Conservation (phyloP, 257 asterid genomes). For the Solanum rostratum region DNA sequence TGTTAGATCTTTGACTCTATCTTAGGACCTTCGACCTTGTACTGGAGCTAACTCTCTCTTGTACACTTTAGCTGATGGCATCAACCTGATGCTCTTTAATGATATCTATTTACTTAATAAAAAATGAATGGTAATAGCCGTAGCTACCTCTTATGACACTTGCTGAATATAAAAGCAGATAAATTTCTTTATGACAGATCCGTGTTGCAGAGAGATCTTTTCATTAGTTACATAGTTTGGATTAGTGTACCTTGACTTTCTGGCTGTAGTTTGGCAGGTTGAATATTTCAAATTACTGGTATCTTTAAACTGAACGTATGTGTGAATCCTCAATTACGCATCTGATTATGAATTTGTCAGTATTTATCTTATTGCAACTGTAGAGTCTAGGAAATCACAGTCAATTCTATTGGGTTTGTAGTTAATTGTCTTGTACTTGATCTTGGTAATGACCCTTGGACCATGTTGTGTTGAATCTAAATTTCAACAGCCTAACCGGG, state of each 20-base stretch:
- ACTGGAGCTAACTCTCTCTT: not conserved
- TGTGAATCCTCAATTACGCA: not conserved
- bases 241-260: not conserved
- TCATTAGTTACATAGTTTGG: not conserved
- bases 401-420: not conserved
- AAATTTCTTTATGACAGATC: not conserved
- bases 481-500: not conserved
- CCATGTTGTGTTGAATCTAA: not conserved
- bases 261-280: not conserved
- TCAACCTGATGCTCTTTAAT: not conserved
- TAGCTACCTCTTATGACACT: not conserved
- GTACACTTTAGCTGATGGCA: not conserved
- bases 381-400: not conserved
- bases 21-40: not conserved
- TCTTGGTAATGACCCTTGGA: not conserved
- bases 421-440: not conserved
- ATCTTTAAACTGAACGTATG: not conserved
- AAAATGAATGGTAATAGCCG: not conserved
- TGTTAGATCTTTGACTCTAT: not conserved
- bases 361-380: not conserved
- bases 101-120: not conserved
- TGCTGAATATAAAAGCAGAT: not conserved
- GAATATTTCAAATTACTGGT: not conserved
- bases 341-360: not conserved
- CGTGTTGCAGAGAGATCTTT: not conserved